phyloP scores from a whole-genome alignment of 352 stramenopile species.

The Globisporangium takayamanum region DNA sequence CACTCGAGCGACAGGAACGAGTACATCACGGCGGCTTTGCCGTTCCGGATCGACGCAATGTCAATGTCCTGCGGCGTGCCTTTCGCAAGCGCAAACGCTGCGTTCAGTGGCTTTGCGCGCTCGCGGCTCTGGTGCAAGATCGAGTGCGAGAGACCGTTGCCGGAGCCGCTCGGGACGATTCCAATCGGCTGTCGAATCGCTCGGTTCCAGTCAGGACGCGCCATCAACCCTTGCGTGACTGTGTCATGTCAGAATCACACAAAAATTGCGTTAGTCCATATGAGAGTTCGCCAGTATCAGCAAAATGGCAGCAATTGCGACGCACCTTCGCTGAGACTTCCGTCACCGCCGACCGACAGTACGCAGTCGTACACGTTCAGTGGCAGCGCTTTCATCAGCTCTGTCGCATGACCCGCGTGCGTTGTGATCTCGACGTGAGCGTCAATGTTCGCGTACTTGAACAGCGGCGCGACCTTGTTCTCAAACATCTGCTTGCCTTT shows the following conservation, averaged over 20 bases:
- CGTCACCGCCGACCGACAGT: conserved; percentile 63
- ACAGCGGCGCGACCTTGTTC: conserved; percentile 41
- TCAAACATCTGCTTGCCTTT: conserved; percentile 50
- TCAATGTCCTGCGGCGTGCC: conserved; percentile 60
- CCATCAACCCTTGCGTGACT: conserved; percentile 77
- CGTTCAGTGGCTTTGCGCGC: conserved; percentile 37
- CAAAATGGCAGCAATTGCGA: not conserved
- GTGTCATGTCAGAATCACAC: not conserved
- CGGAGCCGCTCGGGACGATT: conserved; percentile 49
- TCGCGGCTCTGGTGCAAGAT: conserved; percentile 47
- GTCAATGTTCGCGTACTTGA: conserved; percentile 47
- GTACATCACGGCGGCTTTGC: conserved; percentile 44
- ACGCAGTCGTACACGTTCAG: conserved; percentile 57
- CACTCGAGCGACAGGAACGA: conserved; percentile 82
- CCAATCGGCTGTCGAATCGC: conserved; percentile 62
- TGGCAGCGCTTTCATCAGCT: conserved; percentile 43
- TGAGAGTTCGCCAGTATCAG: too few species aligned
- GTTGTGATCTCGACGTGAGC: conserved; percentile 41
- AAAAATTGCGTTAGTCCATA: not conserved
- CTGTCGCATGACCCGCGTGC: conserved; percentile 37
- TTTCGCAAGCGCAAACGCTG: conserved; percentile 61
- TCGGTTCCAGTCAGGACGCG: conserved; percentile 57
- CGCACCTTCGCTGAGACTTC: conserved; percentile 56
- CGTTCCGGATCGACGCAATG: conserved; percentile 53
- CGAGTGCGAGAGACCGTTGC: conserved; percentile 66